phyloP scores from a whole-genome alignment of 1,139 yeast genomes.

The Kodamaea suecica region DNA sequence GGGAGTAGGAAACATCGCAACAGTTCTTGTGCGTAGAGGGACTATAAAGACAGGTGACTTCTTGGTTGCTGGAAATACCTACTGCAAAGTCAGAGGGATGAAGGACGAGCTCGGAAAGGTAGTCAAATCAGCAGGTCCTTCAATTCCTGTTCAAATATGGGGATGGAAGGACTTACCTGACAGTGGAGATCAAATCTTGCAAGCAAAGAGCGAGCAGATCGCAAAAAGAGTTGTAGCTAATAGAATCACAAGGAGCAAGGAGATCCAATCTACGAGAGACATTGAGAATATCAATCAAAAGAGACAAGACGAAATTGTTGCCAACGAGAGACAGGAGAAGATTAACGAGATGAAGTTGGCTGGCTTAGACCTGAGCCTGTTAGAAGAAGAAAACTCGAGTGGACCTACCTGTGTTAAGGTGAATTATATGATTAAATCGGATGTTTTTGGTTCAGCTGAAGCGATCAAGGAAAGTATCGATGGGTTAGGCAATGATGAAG shows the following conservation, averaged over 20 bases:
- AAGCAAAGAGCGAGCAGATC: conserved; percentile 67
- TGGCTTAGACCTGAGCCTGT: conserved; percentile 50
- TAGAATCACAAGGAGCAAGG: conserved; percentile 54
- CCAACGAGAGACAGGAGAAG: conserved; percentile 48
- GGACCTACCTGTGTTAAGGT: conserved; percentile 34
- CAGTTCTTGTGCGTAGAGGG: conserved; percentile 80
- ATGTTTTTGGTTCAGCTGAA: conserved; percentile 73
- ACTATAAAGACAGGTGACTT: conserved; percentile 65
- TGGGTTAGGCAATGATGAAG: conserved; percentile 83
- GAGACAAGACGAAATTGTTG: conserved; percentile 46
- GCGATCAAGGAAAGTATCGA: conserved; percentile 70
- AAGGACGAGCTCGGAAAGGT: conserved; percentile 68
- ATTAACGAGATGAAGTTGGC: conserved; percentile 54
- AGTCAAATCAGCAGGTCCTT: conserved; percentile 72
- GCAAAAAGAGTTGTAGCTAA: conserved; percentile 76
- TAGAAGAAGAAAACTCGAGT: conserved; percentile 24
- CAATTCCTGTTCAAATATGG: conserved; percentile 85
- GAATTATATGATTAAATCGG: conserved; percentile 78
- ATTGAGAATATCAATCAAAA: conserved; percentile 68
- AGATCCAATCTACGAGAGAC: conserved; percentile 60
- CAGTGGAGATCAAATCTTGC: conserved; percentile 83
- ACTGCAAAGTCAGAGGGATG: conserved; percentile 84
- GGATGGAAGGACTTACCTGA: conserved; percentile 96
- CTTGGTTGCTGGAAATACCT: conserved; percentile 80
- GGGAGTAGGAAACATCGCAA: conserved; percentile 84